Percentiles rank a stretch among this genome's conserved stretches.
Evolutionary conservation across 2,329 filamentous ascomycete species (phyloP).

Genomic region (Diaporthe sp.): DNA sequence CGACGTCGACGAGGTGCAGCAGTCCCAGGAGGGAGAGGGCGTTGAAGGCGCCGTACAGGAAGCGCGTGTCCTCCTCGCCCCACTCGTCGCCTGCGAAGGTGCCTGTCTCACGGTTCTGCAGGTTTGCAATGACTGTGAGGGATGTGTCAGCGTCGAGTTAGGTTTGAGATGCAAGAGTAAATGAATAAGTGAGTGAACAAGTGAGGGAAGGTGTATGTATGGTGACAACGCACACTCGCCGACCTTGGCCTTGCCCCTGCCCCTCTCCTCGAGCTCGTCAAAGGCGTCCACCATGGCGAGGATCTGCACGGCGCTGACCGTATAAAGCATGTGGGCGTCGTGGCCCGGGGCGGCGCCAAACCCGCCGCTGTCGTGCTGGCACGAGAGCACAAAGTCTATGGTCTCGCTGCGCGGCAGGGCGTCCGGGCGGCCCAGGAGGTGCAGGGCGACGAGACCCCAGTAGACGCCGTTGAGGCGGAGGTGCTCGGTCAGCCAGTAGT

Average conservation of each 20-base stretch:
- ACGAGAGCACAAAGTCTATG: slow-evolving; percentile 95
- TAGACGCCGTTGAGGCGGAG: slow-evolving; percentile 95
- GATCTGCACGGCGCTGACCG: slow-evolving; percentile 94
- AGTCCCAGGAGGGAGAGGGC: slow-evolving; percentile 86
- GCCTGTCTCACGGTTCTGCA: slow-evolving; percentile 84
- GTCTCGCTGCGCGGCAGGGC: slow-evolving; percentile 84
- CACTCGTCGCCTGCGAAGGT: slow-evolving; percentile 95
- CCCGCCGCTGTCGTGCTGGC: slow-evolving; percentile 87
- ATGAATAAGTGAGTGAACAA: background rate
- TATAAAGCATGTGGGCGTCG: slow-evolving; percentile 96
- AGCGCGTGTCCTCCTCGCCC: slow-evolving; percentile 96
- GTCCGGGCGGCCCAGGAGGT: slow-evolving; percentile 84
- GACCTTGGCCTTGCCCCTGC: slow-evolving; percentile 77
- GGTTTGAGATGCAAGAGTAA: no score
- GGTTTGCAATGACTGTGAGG: slow-evolving; percentile 74
- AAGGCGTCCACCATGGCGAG: slow-evolving; percentile 87
- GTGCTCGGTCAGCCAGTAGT: slow-evolving; percentile 98
- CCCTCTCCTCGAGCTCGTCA: slow-evolving; percentile 79
- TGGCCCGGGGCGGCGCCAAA: slow-evolving; percentile 95
- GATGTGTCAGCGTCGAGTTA: slow-evolving; percentile 31
- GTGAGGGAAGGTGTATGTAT: slow-evolving; percentile 39
- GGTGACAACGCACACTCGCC: slow-evolving; percentile 76
- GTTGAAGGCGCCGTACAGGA: slow-evolving; percentile 91
- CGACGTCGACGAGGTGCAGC: slow-evolving; percentile 78
- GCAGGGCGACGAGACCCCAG: slow-evolving; percentile 91